Conservation (phyloP, 2,329 filamentous ascomycete species). For the Cyphellophora attinorum region DNA sequence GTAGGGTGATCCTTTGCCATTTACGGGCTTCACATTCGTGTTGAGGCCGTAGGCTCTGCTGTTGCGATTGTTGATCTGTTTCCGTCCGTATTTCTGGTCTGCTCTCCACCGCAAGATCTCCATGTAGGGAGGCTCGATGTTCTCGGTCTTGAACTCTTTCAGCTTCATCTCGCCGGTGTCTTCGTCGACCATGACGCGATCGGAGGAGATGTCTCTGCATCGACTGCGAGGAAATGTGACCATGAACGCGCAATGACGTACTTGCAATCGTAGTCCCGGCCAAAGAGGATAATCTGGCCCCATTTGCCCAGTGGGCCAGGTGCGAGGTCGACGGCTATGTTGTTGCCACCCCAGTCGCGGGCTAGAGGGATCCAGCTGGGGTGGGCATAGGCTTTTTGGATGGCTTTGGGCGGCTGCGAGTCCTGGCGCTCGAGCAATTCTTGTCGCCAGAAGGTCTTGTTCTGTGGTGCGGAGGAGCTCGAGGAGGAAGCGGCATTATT, state of each 20-base stretch:
- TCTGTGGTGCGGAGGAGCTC: slow-evolving; percentile 40
- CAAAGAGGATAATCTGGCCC: slow-evolving; percentile 95
- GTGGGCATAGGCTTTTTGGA: slow-evolving; percentile 90
- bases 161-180: slow-evolving; percentile 86
- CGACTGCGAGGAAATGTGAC: slow-evolving; percentile 72
- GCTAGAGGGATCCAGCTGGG: slow-evolving; percentile 92
- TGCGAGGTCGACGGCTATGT: slow-evolving; percentile 84
- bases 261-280: slow-evolving; percentile 96
- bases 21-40: slow-evolving; percentile 35
- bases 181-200: slow-evolving; percentile 87
- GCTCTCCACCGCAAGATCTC: slow-evolving; percentile 91
- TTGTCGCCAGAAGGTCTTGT: slow-evolving; percentile 59
- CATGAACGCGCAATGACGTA: slow-evolving; percentile 92
- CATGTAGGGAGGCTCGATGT: slow-evolving; percentile 86
- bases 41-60: slow-evolving; percentile 44
- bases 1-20: slow-evolving; percentile 45
- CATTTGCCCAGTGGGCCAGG: slow-evolving; percentile 83
- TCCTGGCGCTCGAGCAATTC: slow-evolving; percentile 78
- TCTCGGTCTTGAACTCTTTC: slow-evolving; percentile 78
- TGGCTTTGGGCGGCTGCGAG: slow-evolving; percentile 73
- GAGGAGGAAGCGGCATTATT: slow-evolving; percentile 63
- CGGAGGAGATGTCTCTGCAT: slow-evolving; percentile 87
- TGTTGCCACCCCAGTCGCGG: slow-evolving; percentile 97
- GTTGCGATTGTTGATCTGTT: slow-evolving; percentile 35
- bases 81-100: slow-evolving; percentile 83